These are phyloP conservation scores for Pichia sp. DNA, from an alignment of 1,139 yeast species.

Conservation along the genomic window DNA sequence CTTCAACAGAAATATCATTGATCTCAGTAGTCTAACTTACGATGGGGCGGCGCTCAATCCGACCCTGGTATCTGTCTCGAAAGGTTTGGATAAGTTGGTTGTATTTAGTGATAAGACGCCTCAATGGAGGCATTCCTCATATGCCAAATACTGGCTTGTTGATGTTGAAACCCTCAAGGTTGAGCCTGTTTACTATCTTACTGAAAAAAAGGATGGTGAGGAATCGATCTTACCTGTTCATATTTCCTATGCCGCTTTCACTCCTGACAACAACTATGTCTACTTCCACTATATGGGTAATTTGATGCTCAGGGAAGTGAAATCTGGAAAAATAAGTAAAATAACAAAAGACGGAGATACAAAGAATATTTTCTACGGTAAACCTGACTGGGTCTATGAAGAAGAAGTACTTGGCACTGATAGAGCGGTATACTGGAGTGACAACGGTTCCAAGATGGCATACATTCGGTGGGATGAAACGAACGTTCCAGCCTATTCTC, in stretches of 20 bases:
- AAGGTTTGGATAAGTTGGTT: conserved; percentile 40
- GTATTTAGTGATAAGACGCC: conserved; percentile 43
- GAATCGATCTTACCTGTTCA: conserved; percentile 16
- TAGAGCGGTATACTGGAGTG: conserved; percentile 82
- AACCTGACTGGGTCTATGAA: conserved; percentile 95
- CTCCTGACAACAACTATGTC: conserved; percentile 61
- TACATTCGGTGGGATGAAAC: conserved; percentile 69
- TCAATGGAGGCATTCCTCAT: conserved; percentile 73
- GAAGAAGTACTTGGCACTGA: conserved; percentile 74
- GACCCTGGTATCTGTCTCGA: conserved; percentile 25
- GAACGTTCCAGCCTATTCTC: conserved; percentile 52
- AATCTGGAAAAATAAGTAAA: conserved; percentile 31
- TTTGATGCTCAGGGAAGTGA: conserved; percentile 36
- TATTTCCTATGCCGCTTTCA: conserved; percentile 60
- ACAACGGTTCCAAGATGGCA: conserved; percentile 57
- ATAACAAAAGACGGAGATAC: conserved; percentile 64
- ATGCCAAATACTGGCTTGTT: conserved; percentile 59
- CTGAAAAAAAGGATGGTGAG: conserved; percentile 18
- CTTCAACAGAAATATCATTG: conserved; percentile 17
- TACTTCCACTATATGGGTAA: conserved; percentile 65
- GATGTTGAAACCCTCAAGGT: conserved; percentile 33
- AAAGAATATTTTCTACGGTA: conserved; percentile 65
- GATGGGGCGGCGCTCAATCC: conserved; percentile 16
- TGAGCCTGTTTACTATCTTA: conserved; percentile 33
- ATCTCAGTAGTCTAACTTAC: conserved; percentile 13